A percentile compares a stretch with the other conserved stretches of the same genome.
phyloP scores from a whole-genome alignment of 2,329 filamentous ascomycete genomes.

The Phialophora chinensis region DNA sequence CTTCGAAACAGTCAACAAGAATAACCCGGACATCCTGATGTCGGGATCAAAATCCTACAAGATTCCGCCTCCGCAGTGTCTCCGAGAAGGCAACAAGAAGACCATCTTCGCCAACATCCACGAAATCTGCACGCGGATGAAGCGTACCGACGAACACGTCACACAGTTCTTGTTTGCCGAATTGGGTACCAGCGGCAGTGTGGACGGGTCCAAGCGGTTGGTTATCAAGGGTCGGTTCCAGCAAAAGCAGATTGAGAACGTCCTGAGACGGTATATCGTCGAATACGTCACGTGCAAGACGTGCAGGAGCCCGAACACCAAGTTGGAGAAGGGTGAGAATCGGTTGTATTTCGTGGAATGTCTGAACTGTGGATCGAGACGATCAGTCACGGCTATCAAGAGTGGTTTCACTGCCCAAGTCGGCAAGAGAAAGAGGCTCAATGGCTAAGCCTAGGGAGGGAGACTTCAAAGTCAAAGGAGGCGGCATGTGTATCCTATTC shows the following conservation, averaged over 20 bases:
- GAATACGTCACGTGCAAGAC: slow-evolving; percentile 93
- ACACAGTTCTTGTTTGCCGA: slow-evolving; percentile 97
- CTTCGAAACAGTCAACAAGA: slow-evolving; percentile 91
- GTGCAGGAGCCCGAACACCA: slow-evolving; percentile 90
- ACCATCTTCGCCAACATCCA: slow-evolving; percentile 99
- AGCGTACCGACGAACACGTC: slow-evolving; percentile 96
- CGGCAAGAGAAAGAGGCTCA: slow-evolving; percentile 96
- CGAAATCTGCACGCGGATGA: slow-evolving; percentile 99
- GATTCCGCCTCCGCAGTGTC: slow-evolving; percentile 97
- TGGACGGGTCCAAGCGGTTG: slow-evolving; percentile 87
- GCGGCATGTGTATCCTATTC: not conserved
- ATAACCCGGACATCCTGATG: slow-evolving; percentile 93
- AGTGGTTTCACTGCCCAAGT: slow-evolving; percentile 99
- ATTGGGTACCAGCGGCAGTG: slow-evolving; percentile 94
- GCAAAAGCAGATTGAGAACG: slow-evolving; percentile 98
- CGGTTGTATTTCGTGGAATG: slow-evolving; percentile 98
- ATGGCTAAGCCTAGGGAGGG: slow-evolving; percentile 62
- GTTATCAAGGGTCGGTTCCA: slow-evolving; percentile 99
- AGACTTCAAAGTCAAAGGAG: not conserved
- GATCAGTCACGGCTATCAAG: slow-evolving; percentile 97
- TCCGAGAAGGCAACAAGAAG: slow-evolving; percentile 99
- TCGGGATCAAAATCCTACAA: slow-evolving; percentile 95
- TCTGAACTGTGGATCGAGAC: slow-evolving; percentile 82
- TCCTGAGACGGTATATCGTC: slow-evolving; percentile 94
- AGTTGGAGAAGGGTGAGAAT: slow-evolving; percentile 98